phyloP scores from a whole-genome alignment of 306 rosid species.

The Dalbergia oliveri region DNA sequence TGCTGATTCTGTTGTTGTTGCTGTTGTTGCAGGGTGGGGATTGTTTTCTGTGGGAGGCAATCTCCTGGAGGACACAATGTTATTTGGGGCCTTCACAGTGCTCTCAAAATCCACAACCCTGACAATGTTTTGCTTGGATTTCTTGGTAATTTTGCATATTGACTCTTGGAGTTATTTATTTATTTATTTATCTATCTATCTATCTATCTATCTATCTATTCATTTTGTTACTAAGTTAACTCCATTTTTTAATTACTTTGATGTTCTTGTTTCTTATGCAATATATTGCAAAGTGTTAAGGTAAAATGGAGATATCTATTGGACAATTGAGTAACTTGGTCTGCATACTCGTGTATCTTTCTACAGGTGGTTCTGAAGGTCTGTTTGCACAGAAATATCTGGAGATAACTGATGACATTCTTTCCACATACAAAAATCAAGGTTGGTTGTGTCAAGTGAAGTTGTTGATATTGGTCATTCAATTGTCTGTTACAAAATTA shows the following conservation, averaged over 20 bases:
- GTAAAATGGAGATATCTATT: conserved; percentile 6
- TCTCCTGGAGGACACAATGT: conserved; percentile 99
- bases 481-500: background rate
- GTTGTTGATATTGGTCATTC: background rate
- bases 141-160: conserved; percentile 65
- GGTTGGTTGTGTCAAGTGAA: conserved; percentile 58
- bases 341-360: conserved; percentile 31
- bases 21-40: conserved; percentile 72
- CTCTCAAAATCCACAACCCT: conserved; percentile 89
- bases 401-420: conserved; percentile 81
- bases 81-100: conserved; percentile 87
- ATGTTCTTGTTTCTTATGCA: conserved; percentile 4
- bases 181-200: too few species aligned
- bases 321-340: conserved; percentile 26
- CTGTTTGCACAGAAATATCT: conserved; percentile 90
- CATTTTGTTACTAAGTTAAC: background rate
- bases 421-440: conserved; percentile 91
- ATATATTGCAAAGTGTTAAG: background rate
- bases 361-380: conserved; percentile 96
- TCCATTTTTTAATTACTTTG: conserved; percentile 22
- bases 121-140: conserved; percentile 82
- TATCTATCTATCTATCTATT: too few species aligned
- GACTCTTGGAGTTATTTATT: background rate
- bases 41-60: conserved; percentile 96
- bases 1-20: conserved; percentile 12